Conservation (phyloP, 495 filamentous ascomycete species). For the Aspergillus nanangensis region DNA sequence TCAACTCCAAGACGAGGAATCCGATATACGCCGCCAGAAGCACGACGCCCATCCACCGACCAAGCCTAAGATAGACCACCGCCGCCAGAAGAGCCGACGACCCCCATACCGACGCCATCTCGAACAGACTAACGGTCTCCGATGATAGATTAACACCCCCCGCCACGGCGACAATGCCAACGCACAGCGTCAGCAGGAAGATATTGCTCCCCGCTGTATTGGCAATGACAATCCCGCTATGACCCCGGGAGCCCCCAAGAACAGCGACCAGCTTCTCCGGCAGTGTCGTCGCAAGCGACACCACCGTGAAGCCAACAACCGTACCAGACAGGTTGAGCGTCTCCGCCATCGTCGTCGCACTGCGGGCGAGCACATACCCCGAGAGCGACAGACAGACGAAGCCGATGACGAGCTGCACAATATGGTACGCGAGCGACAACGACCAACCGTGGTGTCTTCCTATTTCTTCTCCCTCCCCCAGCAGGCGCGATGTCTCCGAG, state of each 20-base stretch:
- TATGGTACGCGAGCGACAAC: neutral
- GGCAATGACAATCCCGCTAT: constrained; percentile 48
- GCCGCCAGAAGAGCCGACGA: constrained; percentile 23
- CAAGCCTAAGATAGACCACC: constrained; percentile 24
- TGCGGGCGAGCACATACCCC: constrained; percentile 44
- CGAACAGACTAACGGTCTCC: constrained; percentile 21
- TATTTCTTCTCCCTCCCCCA: no score
- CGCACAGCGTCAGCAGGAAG: constrained; percentile 49
- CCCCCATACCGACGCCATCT: constrained; percentile 29
- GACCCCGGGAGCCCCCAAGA: constrained; percentile 38
- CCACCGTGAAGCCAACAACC: constrained; percentile 48
- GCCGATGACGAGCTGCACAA: neutral
- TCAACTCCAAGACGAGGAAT: constrained; percentile 40
- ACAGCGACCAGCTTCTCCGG: constrained; percentile 53
- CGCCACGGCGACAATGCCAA: constrained; percentile 36
- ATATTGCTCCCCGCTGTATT: constrained; percentile 53
- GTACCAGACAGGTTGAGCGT: constrained; percentile 38
- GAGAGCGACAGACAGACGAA: constrained; percentile 33
- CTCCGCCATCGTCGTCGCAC: constrained; percentile 31
- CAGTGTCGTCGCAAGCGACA: constrained; percentile 53
- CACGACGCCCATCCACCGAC: constrained; percentile 28
- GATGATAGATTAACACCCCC: constrained; percentile 6
- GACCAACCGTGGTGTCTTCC: no score
- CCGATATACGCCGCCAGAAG: constrained; percentile 33
- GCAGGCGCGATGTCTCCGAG: constrained; percentile 5